Conservation (phyloP, 2,329 filamentous ascomycete genomes). For the Fusarium sp. region DNA sequence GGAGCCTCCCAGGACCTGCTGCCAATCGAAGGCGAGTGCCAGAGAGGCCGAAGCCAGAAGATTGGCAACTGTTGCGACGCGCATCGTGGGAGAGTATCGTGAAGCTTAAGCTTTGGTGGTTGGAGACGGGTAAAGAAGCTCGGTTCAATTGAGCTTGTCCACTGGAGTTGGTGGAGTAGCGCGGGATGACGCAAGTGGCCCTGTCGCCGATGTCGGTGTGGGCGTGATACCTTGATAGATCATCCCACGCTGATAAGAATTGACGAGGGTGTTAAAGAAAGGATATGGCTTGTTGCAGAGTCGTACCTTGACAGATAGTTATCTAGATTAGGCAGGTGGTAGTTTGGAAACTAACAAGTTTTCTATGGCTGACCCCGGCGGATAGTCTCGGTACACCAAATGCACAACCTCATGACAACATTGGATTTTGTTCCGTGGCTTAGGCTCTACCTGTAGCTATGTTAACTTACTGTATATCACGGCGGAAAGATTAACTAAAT, state of each 20-base stretch:
- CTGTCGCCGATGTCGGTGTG: conserved; percentile 34
- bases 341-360: neutral
- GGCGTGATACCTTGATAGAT: conserved; percentile 22
- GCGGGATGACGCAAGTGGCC: conserved; percentile 34
- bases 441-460: no score
- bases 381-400: no score
- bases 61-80: conserved; percentile 25
- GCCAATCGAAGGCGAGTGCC: conserved; percentile 26
- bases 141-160: conserved; percentile 29
- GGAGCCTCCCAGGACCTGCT: conserved; percentile 24
- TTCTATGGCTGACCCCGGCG: neutral
- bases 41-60: conserved; percentile 31
- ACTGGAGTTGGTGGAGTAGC: conserved; percentile 26
- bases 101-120: conserved; percentile 22
- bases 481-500: no score
- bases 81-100: conserved; percentile 29
- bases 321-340: neutral
- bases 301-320: neutral
- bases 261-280: neutral
- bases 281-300: neutral
- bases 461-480: no score
- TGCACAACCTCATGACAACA: no score
- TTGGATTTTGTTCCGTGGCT: neutral
- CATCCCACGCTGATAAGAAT: neutral
- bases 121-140: conserved; percentile 21